Base-by-base conservation (phyloP, 2,329 filamentous ascomycete species). In the Paecilomyces formosus region DNA sequence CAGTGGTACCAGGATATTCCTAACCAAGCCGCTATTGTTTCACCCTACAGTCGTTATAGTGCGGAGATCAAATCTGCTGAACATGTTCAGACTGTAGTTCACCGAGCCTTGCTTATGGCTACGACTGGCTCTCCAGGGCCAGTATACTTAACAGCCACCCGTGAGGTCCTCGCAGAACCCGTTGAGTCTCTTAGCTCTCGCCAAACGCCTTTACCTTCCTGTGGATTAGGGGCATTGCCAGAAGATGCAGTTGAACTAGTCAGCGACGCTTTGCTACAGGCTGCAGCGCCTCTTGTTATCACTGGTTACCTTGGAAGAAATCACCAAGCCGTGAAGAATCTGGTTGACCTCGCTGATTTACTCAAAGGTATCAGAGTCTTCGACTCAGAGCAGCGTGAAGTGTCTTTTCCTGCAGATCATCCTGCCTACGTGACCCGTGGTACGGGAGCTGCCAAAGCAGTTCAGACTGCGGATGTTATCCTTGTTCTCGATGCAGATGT, bases 1-100 rank as follows among this genome's bases (percentile, higher is more conserved):
- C 89, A 92, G 70, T 92, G 88, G 88, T 85, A 91, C 24, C 89
- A 92, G 68, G 88, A 92, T 70, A 85, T 90, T 4, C 88, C 87
- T 0, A 88, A 92, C 66, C 89, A 92, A 70, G 88, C 86, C 67
- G 81, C 85, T 61, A 90, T 96, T 62, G 78, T 95, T 1, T 78
- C 83, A 0, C 91, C 94, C 74, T 96, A 95, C 74, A 94, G 91
- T 73, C 82, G 90, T 21, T 96, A 92, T 68, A 79, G 85, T 0
- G 89, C 81, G 3, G 90, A 95, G 76, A 86, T 95, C 73, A 92
- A 91, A 77, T 88, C 87, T 3, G 89, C 89, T 9, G 82, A 82
- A 65, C 95, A 94, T 66, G 85, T 94, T 61, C 93, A 94, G 78
- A 89, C 93, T 74, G 86, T 94, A 77, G 88, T 95, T 57, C 90